Evolutionary conservation across 805 yeast species (phyloP), one percentile per base, ranked within the genome.

Genomic region (Ascoidea asiatica): DNA sequence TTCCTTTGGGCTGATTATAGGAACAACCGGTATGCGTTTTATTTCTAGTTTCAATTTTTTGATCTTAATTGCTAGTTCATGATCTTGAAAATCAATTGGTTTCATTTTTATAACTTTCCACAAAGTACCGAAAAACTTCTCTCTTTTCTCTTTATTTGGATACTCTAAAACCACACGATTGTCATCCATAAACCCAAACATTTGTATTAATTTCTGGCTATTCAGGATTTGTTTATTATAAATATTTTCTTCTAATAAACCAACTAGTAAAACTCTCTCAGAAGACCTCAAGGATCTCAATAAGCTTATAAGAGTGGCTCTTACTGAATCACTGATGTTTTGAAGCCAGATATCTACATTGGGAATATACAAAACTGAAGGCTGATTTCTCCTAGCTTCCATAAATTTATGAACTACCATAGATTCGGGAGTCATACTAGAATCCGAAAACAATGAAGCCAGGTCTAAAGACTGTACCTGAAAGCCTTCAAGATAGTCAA

Each of bases 311-410:
- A 92, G 69, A 1, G 92, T 80, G 1, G 88, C 75, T 49, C 74
- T 75, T 1, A 89, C 86, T 2, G 85, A 69, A 11, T 72, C 76
- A 0, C 87, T 75, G 37, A 85, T 72, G 4, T 85, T 79, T 8
- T 64, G 69, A 44, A 71, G 66, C 88, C 95, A 87, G 7, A 79
- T 72, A 46, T 87, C 87, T 43, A 87, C 64, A 55, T 83, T 82
- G 3, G 97, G 96, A 43, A 92, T 75, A 57, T 75, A 82, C 2
- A 92, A 64, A 15, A 92, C 80, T 6, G 95, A 75, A 0, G 97
- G 98, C 47, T 83, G 82, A 50, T 90, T 94, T 56, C 95, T 75
- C 50, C 84, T 75, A 5, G 95, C 92, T 61, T 92, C 98, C 19
- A 82, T 68, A 54, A 92, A 81, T 38, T 83, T 71, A 56, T 86